These are phyloP conservation scores for Tetrastigma voinierianum DNA, from an alignment of 164 flowering plant species.

Conservation along the genomic window DNA sequence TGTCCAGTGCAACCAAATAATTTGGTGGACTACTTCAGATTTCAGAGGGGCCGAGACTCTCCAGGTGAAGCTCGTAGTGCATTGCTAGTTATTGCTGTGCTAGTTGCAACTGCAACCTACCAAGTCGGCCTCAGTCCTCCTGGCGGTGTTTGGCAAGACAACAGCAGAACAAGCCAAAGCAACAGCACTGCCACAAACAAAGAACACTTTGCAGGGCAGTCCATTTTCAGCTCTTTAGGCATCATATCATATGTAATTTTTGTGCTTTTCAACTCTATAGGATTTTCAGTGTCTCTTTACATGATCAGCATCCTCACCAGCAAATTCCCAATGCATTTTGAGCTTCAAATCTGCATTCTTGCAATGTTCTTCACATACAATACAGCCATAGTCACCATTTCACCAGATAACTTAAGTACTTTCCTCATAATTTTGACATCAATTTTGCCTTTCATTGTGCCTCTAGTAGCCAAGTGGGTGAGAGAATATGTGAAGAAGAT, in stretches of 20 bases:
- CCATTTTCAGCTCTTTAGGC: slow-evolving; percentile 11
- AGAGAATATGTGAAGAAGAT: no score
- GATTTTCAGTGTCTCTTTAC: slow-evolving; percentile 12
- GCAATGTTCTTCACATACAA: slow-evolving; percentile 14
- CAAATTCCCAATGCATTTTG: slow-evolving; percentile 20
- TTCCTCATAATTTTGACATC: no score
- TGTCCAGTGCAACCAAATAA: neutral
- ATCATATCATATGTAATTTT: slow-evolving; percentile 6
- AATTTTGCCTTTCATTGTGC: no score
- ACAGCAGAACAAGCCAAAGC: neutral
- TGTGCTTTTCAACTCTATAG: slow-evolving; percentile 18
- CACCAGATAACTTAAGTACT: slow-evolving; percentile 1
- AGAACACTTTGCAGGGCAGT: slow-evolving; percentile 11
- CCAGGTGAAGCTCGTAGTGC: slow-evolving; percentile 26
- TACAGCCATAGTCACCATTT: slow-evolving; percentile 5
- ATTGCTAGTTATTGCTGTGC: slow-evolving; percentile 24
- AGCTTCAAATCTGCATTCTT: slow-evolving; percentile 15
- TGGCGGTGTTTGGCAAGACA: slow-evolving; percentile 24
- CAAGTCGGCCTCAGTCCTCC: slow-evolving; percentile 35
- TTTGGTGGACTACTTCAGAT: slow-evolving; percentile 24
- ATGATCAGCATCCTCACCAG: slow-evolving; percentile 16
- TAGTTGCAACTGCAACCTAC: slow-evolving; percentile 33
- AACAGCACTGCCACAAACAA: neutral
- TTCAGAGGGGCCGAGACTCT: slow-evolving; percentile 21
- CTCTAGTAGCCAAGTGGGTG: no score